Percentiles rank a stretch among this genome's conserved stretches.
Evolutionary conservation across 2,329 filamentous ascomycete genomes (phyloP).

Genomic region (Cadophora gregata): DNA sequence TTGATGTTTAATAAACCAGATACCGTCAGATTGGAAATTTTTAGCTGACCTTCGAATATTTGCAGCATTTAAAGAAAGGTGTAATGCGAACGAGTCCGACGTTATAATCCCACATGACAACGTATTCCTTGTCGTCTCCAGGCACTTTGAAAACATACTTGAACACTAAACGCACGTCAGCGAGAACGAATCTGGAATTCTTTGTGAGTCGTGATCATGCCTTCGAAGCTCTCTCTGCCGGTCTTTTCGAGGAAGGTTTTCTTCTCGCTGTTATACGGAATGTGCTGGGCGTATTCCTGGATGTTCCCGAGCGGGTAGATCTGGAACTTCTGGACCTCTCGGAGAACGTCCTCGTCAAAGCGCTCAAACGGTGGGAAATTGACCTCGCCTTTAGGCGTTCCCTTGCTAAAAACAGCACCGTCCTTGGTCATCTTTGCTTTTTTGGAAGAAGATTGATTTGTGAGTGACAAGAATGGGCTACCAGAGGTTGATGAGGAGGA

Average conservation of each 20-base stretch:
- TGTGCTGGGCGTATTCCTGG: conserved; percentile 69
- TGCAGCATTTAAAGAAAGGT: conserved; percentile 89
- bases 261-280: conserved; percentile 95
- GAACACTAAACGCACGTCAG: conserved; percentile 65
- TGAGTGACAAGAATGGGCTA: conserved; percentile 35
- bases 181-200: conserved; percentile 27
- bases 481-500: conserved; percentile 39
- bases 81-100: conserved; percentile 93
- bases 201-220: conserved; percentile 55
- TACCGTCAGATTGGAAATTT: neutral
- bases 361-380: conserved; percentile 78
- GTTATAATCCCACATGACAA: conserved; percentile 97
- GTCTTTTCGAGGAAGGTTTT: conserved; percentile 88
- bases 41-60: conserved; percentile 78
- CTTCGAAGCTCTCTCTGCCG: conserved; percentile 85
- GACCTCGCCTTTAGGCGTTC: conserved; percentile 67
- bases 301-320: conserved; percentile 71
- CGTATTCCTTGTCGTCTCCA: conserved; percentile 68
- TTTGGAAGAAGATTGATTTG: conserved; percentile 41
- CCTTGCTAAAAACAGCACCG: conserved; percentile 65
- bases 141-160: conserved; percentile 82
- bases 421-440: conserved; percentile 71
- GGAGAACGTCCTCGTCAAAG: conserved; percentile 60
- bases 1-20: conserved; percentile 7
- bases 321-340: conserved; percentile 66